Evolutionary conservation across 176 grass and related monocot genomes (phyloP).

Genomic region (Carex littledalei): DNA sequence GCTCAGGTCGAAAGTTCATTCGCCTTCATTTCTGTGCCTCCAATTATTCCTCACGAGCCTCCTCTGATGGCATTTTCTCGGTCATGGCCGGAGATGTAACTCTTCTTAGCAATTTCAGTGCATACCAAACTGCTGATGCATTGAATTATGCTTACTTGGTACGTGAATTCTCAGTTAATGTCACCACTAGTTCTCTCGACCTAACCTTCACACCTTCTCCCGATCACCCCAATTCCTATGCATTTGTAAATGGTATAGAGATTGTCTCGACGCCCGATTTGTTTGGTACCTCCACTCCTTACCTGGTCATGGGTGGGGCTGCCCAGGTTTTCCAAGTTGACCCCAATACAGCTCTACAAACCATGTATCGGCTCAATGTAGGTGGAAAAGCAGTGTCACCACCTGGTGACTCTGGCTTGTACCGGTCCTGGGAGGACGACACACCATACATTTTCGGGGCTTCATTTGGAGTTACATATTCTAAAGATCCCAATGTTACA

Average conservation of each 20-base stretch:
- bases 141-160: constrained; percentile 43
- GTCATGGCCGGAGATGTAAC: constrained; percentile 37
- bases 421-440: constrained; percentile 64
- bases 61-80: constrained; percentile 67
- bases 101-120: constrained; percentile 80
- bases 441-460: constrained; percentile 52
- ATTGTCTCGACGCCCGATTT: constrained; percentile 73
- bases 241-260: constrained; percentile 91
- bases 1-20: constrained; percentile 63
- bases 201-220: constrained; percentile 76
- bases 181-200: constrained; percentile 48
- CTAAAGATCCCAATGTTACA: constrained; percentile 49
- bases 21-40: constrained; percentile 80
- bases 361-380: constrained; percentile 81
- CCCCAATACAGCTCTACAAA: constrained; percentile 38
- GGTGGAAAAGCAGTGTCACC: constrained; percentile 63
- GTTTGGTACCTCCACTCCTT: constrained; percentile 24
- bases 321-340: constrained; percentile 22
- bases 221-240: constrained; percentile 47
- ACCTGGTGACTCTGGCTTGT: constrained; percentile 55
- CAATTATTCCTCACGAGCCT: constrained; percentile 40
- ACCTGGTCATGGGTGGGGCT: constrained; percentile 25
- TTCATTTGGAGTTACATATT: constrained; percentile 41
- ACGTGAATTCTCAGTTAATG: constrained; percentile 73
- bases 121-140: constrained; percentile 46